A percentile compares a stretch with the other conserved stretches of the same genome.
Evolutionary conservation across 352 stramenopile genomes (phyloP).

Genomic region (Phytopythium cucurbitacearum): DNA sequence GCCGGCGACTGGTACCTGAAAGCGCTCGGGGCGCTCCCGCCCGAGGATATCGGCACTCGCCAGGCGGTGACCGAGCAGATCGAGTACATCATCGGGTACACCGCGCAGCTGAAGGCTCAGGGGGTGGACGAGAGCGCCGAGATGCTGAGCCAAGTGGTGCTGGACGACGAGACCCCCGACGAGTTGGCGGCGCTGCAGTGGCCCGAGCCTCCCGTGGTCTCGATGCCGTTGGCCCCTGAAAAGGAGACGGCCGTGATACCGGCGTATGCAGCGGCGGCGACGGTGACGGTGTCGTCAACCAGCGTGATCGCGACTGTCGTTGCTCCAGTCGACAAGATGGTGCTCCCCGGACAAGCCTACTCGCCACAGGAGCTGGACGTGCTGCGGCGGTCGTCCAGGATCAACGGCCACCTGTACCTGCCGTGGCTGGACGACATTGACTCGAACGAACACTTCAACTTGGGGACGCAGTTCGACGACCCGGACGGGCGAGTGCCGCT

Average conservation of each 20-base stretch:
- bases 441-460: slow-evolving; percentile 47
- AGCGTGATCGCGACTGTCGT: background rate
- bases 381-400: slow-evolving; percentile 71
- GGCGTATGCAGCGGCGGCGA: slow-evolving; percentile 9
- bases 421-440: slow-evolving; percentile 77
- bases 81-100: slow-evolving; percentile 73
- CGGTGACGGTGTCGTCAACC: background rate
- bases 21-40: slow-evolving; percentile 37
- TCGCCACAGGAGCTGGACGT: slow-evolving; percentile 68
- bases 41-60: slow-evolving; percentile 20
- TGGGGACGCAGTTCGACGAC: slow-evolving; percentile 52
- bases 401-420: slow-evolving; percentile 83
- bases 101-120: slow-evolving; percentile 42
- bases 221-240: background rate
- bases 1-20: slow-evolving; percentile 68
- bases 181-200: slow-evolving; percentile 26
- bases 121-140: background rate
- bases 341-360: slow-evolving; percentile 29
- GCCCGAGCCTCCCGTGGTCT: slow-evolving; percentile 24
- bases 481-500: slow-evolving; percentile 62
- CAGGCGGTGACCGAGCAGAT: slow-evolving; percentile 56
- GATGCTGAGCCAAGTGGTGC: background rate
- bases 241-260: slow-evolving; percentile 16
- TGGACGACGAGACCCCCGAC: background rate
- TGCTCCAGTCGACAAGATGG: background rate